These are phyloP conservation scores for Flaveria brownii DNA, from an alignment of 129 eudicot genomes.

Conservation along the genomic window DNA sequence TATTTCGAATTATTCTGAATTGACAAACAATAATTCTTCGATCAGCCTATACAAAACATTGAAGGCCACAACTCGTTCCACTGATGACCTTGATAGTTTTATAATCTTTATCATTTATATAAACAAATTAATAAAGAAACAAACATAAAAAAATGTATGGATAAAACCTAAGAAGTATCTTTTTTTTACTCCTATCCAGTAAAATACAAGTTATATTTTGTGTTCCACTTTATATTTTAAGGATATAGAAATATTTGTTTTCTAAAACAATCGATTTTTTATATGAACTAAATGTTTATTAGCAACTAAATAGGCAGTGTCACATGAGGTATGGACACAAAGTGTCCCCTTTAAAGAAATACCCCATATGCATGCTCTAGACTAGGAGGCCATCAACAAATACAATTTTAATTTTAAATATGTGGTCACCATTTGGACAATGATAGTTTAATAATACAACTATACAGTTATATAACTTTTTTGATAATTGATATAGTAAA, in stretches of 20 bases:
- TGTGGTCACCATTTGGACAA: constrained; percentile 9
- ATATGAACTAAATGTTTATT: constrained; percentile 12
- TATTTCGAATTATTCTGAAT: neutral
- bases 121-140: neutral
- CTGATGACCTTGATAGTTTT: neutral
- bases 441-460: neutral
- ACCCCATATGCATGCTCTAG: constrained; percentile 13
- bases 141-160: neutral
- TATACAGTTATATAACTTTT: neutral
- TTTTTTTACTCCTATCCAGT: neutral
- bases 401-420: constrained; percentile 15
- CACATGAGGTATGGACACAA: constrained; percentile 21
- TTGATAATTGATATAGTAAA: neutral
- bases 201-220: neutral
- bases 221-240: neutral
- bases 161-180: neutral
- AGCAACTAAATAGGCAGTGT: neutral
- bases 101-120: neutral
- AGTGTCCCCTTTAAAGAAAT: constrained; percentile 18
- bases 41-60: neutral
- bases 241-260: neutral
- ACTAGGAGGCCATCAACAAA: constrained; percentile 10
- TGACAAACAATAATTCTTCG: neutral
- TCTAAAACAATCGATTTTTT: neutral
- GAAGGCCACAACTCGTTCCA: neutral